Conservation (phyloP, 228 moss, liverwort and hornwort genomes). For the Sphagnum magellanicum region DNA sequence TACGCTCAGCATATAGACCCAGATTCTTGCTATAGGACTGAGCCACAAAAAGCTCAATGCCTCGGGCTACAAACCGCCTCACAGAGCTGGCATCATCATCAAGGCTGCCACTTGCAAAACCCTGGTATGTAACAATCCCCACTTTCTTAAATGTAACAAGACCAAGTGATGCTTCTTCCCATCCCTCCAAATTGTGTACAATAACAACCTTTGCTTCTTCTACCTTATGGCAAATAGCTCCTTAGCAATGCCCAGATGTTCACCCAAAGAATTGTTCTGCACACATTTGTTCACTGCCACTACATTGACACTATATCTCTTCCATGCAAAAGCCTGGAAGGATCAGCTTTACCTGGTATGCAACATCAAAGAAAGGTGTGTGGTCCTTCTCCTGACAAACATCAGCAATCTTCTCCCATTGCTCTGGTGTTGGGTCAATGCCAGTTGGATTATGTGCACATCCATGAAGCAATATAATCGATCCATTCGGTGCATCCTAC, state of each 20-base stretch:
- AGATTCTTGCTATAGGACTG: slow-evolving; percentile 97
- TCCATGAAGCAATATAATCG: slow-evolving; percentile 81
- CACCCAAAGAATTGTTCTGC: background rate
- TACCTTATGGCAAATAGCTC: too few relatives aligned
- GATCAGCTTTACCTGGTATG: slow-evolving; percentile 62
- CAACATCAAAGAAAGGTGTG: slow-evolving; percentile 92
- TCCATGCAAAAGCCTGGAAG: background rate
- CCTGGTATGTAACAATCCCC: slow-evolving; percentile 19
- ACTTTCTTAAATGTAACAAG: too few relatives aligned
- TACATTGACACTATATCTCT: background rate
- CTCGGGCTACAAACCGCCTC: slow-evolving; percentile 71
- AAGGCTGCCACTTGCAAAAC: slow-evolving; percentile 94
- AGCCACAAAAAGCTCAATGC: slow-evolving; percentile 82
- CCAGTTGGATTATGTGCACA: slow-evolving; percentile 99
- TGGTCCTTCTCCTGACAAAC: slow-evolving; percentile 69
- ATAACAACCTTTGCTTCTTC: too few relatives aligned
- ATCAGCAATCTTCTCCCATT: slow-evolving; percentile 89
- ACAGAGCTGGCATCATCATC: slow-evolving; percentile 87
- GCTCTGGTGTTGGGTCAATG: slow-evolving; percentile 87
- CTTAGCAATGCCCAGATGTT: background rate
- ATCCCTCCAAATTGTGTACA: too few relatives aligned
- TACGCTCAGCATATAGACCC: slow-evolving; percentile 92
- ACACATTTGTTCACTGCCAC: background rate
- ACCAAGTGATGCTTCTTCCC: too few relatives aligned
- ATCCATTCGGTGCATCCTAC: slow-evolving; percentile 75